Evolutionary conservation across 352 stramenopile genomes (phyloP), one percentile per base, ranked within the genome.

Genomic region (Aphanomyces stellatus): DNA sequence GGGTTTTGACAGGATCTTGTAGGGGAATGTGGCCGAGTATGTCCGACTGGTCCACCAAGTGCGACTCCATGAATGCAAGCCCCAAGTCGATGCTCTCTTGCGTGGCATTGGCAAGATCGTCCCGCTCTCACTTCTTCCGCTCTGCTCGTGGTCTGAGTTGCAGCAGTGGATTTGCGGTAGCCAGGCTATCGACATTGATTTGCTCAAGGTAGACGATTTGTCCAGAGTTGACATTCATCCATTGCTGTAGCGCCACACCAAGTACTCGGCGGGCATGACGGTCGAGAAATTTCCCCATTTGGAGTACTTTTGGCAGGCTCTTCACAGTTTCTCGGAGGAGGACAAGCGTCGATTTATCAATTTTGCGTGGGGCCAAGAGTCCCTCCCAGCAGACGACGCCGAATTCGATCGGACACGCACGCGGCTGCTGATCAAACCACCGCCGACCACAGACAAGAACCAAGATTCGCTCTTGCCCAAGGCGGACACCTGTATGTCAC

Each of bases 271-370:
- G 0, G 82, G 85, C 3, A 90, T 91, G 81, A 89, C 72, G 4
- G 79, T 77, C 1, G 85, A 88, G 19, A 77, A 82, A 25, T 87
- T 77, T 40, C 80, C 81, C 17, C 85, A 93, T 43, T 69, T 93
- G 35, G 77, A 88, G 25, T 87, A 76, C 66, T 93, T 93, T 69
- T 93, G 85, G 85, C 72, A 72, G 4, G 82, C 88, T 11, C 65
- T 93, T 10, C 67, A 65, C 6, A 51, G 62, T 5, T 87, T 91
- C 27, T 88, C 69, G 25, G 79, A 88, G 55, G 80, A 87, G 31
- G 88, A 93, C 70, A 91, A 89, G 69, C 80, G 81, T 4, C 78
- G 79, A 0, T 93, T 93, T 60, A 88, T 93, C 65, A 90, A 90
- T 53, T 93, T 93, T 62, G 85, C 85, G 0, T 93, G 85, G 85